phyloP scores from a whole-genome alignment of 1,284 basidiomycete genomes.

The Austroboletus rostrupii region DNA sequence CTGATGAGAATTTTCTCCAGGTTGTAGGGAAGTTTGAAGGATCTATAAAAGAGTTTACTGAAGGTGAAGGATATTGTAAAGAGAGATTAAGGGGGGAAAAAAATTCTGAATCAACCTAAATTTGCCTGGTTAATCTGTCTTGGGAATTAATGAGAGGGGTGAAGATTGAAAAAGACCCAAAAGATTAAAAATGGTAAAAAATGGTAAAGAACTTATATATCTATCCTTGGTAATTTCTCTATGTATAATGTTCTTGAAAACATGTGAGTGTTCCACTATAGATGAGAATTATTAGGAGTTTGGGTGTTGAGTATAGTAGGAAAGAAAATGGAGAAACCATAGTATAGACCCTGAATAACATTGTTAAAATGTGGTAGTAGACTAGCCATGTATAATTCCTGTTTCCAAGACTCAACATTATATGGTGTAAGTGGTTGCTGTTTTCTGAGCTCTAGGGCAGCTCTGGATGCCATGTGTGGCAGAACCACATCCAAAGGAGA shows the following conservation, averaged over 20 bases:
- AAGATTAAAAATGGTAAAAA: background rate
- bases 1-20: background rate
- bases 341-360: background rate
- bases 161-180: slow-evolving; percentile 5
- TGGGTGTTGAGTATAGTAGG: background rate
- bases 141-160: background rate
- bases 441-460: background rate
- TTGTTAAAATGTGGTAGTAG: background rate
- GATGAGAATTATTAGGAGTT: background rate
- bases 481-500: background rate
- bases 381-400: background rate
- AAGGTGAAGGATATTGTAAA: rapidly evolving
- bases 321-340: background rate
- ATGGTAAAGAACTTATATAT: background rate
- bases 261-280: background rate
- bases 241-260: background rate
- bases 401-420: background rate
- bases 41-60: background rate
- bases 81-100: background rate
- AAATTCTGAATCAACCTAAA: slow-evolving; percentile 6
- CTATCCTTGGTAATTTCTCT: background rate
- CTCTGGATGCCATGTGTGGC: background rate
- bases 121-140: background rate
- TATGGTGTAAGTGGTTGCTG: background rate
- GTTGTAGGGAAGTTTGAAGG: background rate